phyloP scores from a whole-genome alignment of 192 early-diverging fungal species.

The Podila epigama region DNA sequence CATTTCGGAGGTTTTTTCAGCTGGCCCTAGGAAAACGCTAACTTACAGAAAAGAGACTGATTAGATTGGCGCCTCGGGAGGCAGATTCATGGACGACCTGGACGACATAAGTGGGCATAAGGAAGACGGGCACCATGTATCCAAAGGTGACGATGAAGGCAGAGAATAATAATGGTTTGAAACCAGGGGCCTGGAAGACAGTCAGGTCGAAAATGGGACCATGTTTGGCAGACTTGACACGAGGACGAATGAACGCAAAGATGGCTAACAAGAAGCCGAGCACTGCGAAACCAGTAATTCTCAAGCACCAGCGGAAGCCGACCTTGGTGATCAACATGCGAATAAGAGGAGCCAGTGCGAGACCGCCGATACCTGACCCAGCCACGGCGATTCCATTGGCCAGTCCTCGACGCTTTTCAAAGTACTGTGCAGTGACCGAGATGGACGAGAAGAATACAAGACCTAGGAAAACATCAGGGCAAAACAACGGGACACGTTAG shows the following conservation, averaged over 20 bases:
- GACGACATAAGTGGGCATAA: constrained; percentile 28
- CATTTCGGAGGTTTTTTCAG: too few species aligned
- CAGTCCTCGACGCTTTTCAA: constrained; percentile 64
- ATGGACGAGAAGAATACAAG: constrained; percentile 70
- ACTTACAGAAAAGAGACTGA: constrained; percentile 28
- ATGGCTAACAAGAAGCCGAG: constrained; percentile 48
- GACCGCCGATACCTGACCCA: constrained; percentile 74
- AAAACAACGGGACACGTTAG: background rate
- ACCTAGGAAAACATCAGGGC: constrained; percentile 16
- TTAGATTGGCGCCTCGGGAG: constrained; percentile 12
- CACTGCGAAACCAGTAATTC: constrained; percentile 47
- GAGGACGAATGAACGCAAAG: constrained; percentile 48
- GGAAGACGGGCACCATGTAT: constrained; percentile 45
- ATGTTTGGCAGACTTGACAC: constrained; percentile 22
- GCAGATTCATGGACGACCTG: background rate
- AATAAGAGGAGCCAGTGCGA: constrained; percentile 63
- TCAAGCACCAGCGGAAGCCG: constrained; percentile 46
- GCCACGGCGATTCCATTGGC: constrained; percentile 73
- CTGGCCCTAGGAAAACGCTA: too few species aligned
- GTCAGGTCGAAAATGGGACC: constrained; percentile 49
- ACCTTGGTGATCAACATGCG: constrained; percentile 36
- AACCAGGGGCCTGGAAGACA: constrained; percentile 48
- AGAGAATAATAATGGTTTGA: constrained; percentile 33
- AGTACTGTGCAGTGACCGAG: constrained; percentile 71
- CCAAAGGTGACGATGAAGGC: constrained; percentile 55